phyloP scores from a whole-genome alignment of 1,139 yeast species.

The Hansenula sp. region DNA sequence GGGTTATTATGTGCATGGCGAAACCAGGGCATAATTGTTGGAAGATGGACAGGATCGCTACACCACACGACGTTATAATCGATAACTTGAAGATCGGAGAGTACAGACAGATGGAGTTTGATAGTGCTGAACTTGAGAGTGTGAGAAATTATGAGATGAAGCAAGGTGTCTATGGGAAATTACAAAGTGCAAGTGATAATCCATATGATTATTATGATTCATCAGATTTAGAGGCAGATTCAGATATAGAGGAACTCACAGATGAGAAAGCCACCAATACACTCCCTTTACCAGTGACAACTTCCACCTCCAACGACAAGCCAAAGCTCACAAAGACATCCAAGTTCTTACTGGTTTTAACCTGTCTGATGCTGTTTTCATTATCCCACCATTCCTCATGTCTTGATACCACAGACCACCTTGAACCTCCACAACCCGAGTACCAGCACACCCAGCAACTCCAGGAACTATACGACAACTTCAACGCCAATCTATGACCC shows the following conservation, averaged over 20 bases:
- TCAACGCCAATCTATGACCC: no score
- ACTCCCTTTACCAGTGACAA: neutral
- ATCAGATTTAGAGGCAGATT: neutral
- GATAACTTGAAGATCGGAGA: neutral
- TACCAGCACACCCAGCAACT: no score
- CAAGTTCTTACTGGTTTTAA: neutral
- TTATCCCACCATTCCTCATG: no score
- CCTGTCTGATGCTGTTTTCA: neutral
- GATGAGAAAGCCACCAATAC: neutral
- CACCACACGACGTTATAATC: conserved; percentile 2
- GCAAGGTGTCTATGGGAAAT: no score
- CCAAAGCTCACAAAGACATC: neutral
- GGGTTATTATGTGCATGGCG: conserved; percentile 2
- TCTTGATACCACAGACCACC: no score
- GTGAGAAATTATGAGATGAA: neutral
- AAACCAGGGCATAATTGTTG: neutral
- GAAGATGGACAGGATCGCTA: neutral
- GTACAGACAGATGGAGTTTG: conserved; percentile 2
- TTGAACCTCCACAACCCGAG: no score
- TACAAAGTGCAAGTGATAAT: no score
- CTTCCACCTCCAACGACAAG: neutral
- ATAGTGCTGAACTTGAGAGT: neutral
- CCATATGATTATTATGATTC: no score
- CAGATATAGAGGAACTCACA: neutral
- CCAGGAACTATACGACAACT: no score